A percentile compares a stretch with the other conserved stretches of the same genome.
Evolutionary conservation across 1,284 basidiomycete genomes (phyloP).

Genomic region (Pterulicium gracile): DNA sequence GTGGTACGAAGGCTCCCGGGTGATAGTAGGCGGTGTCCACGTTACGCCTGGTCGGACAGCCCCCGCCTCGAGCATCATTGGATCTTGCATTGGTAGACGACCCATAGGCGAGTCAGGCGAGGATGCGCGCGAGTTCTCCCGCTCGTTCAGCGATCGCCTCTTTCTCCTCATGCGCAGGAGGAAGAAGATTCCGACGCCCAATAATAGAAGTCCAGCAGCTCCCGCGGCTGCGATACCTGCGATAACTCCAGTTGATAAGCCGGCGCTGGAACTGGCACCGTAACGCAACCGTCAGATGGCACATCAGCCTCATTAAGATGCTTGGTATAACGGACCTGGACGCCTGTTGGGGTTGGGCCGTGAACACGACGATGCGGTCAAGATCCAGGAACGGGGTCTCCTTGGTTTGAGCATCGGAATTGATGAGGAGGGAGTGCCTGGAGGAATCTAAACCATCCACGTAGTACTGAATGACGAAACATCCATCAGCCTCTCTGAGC

Average conservation of each 20-base stretch:
- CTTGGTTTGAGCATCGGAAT: constrained; percentile 17
- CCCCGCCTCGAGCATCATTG: background rate
- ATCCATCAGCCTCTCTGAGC: constrained; percentile 7
- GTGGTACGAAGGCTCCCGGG: background rate
- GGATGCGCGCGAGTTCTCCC: background rate
- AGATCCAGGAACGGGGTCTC: constrained; percentile 28
- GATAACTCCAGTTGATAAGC: background rate
- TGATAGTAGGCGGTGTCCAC: background rate
- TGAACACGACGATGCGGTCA: constrained; percentile 30
- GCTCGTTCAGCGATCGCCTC: background rate
- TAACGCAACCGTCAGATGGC: too few relatives aligned
- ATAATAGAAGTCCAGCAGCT: background rate
- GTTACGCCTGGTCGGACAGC: background rate
- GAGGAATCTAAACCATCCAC: constrained; percentile 22
- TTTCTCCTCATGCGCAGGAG: background rate
- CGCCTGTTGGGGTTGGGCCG: constrained; percentile 12
- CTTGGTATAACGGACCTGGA: too few relatives aligned
- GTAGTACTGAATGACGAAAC: constrained; percentile 23
- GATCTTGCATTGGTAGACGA: background rate
- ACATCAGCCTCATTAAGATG: too few relatives aligned
- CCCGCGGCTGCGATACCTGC: background rate
- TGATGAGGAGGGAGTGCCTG: constrained; percentile 23
- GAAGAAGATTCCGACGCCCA: background rate
- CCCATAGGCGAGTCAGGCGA: background rate
- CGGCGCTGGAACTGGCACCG: too few relatives aligned